Evolutionary conservation across 163 green algal genomes (phyloP).

Genomic region (Prototheca cutis): DNA sequence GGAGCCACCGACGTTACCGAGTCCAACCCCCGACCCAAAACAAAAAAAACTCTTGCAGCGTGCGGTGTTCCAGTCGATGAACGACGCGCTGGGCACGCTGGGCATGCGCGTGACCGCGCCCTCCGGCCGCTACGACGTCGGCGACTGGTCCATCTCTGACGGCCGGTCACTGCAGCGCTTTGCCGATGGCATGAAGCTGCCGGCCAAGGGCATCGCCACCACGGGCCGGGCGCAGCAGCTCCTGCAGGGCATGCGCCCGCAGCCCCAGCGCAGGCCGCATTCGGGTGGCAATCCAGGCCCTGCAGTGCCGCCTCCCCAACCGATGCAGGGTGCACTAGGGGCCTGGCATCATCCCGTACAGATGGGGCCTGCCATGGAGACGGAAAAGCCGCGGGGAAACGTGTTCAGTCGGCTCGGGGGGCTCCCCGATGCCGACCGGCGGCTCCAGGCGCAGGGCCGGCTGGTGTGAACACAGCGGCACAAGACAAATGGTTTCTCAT

Average conservation of each 20-base stretch:
- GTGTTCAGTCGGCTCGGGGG: background rate
- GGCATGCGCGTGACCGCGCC: conserved; percentile 9
- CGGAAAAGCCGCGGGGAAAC: too few species aligned
- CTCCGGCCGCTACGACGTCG: background rate
- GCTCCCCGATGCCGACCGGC: background rate
- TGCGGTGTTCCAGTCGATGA: conserved; percentile 7
- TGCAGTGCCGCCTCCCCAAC: too few species aligned
- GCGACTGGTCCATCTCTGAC: conserved; percentile 15
- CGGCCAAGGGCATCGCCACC: conserved; percentile 4
- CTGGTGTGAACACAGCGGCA: background rate
- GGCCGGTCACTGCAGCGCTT: conserved; percentile 12
- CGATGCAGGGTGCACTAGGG: too few species aligned
- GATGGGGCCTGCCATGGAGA: too few species aligned
- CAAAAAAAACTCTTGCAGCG: too few species aligned
- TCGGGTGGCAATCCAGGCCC: too few species aligned
- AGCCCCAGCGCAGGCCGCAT: too few species aligned
- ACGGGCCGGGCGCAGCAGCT: background rate
- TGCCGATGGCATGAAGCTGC: conserved; percentile 12
- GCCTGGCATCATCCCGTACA: too few species aligned
- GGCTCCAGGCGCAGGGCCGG: background rate
- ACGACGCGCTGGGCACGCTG: conserved; percentile 7
- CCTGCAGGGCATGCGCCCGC: too few species aligned
- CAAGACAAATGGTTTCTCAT: too few species aligned
- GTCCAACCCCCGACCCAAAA: too few species aligned
- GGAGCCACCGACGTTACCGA: too few species aligned